phyloP scores from a whole-genome alignment of 805 yeast genomes.

The Saccharomyces mikatae region DNA sequence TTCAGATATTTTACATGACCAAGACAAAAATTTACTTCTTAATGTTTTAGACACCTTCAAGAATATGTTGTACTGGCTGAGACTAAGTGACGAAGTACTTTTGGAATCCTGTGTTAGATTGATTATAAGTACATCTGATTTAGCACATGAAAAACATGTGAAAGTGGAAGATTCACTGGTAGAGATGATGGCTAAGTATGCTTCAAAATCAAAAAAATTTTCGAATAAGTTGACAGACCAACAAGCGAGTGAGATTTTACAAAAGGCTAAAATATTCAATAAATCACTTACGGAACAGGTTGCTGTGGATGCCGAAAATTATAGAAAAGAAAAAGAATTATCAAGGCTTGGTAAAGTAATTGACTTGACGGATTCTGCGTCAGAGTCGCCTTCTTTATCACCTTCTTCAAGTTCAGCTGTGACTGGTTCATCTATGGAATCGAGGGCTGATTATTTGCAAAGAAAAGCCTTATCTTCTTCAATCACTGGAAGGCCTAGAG shows the following conservation, averaged over 20 bases:
- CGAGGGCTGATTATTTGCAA: constrained; percentile 27
- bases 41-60: constrained; percentile 56
- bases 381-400: constrained; percentile 6
- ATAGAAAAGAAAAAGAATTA: constrained; percentile 27
- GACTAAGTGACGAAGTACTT: constrained; percentile 72
- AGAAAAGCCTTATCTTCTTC: constrained; percentile 28
- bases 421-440: constrained; percentile 10
- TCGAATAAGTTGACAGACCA: constrained; percentile 62
- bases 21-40: constrained; percentile 35
- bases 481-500: constrained; percentile 23
- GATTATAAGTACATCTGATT: constrained; percentile 56
- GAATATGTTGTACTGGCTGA: constrained; percentile 68
- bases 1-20: constrained; percentile 31
- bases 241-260: constrained; percentile 57
- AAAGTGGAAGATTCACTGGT: constrained; percentile 46
- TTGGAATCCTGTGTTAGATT: constrained; percentile 58
- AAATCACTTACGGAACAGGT: constrained; percentile 46
- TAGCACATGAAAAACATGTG: constrained; percentile 49
- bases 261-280: constrained; percentile 52
- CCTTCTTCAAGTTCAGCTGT: constrained; percentile 1
- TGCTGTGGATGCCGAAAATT: constrained; percentile 35
- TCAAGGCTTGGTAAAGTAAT: constrained; percentile 10
- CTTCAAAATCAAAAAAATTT: constrained; percentile 54
- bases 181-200: constrained; percentile 52
- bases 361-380: constrained; percentile 4